A percentile compares a stretch with the other conserved stretches of the same genome.
Evolutionary conservation across 2,329 filamentous ascomycete species (phyloP).

Genomic region (Epichloe uncinata): DNA sequence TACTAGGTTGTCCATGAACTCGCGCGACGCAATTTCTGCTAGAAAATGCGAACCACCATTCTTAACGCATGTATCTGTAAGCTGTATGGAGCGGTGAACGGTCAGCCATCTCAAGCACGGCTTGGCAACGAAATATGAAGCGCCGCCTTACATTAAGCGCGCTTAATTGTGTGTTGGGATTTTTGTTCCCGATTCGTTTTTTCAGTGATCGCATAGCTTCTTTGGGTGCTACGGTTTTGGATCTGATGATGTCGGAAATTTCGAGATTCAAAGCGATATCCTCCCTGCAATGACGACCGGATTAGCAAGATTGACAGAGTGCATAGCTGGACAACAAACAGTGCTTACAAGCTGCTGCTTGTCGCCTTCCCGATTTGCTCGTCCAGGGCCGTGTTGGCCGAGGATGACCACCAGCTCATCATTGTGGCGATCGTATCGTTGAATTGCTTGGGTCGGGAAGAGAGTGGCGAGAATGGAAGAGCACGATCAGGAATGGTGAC

Average conservation of each 20-base stretch:
- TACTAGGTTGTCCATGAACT: constrained; percentile 96
- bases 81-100: constrained; percentile 31
- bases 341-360: constrained; percentile 71
- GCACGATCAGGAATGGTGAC: background rate
- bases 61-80: constrained; percentile 97
- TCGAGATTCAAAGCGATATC: constrained; percentile 96
- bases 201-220: constrained; percentile 97
- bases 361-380: constrained; percentile 96
- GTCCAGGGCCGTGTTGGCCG: constrained; percentile 79
- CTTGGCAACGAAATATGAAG: background rate
- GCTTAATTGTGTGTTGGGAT: constrained; percentile 91
- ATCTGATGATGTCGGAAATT: constrained; percentile 94
- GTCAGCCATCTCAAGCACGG: background rate
- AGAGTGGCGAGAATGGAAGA: background rate
- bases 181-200: constrained; percentile 88
- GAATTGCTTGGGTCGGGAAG: background rate
- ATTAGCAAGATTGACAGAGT: constrained; percentile 6
- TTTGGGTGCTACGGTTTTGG: constrained; percentile 92
- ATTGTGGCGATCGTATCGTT: constrained; percentile 23
- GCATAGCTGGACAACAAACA: constrained; percentile 1
- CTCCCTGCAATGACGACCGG: constrained; percentile 42
- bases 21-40: constrained; percentile 83
- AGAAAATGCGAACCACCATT: constrained; percentile 96
- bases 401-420: constrained; percentile 97
- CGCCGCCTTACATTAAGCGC: constrained; percentile 60